These are phyloP conservation scores for Cercospora beticola DNA, from an alignment of 2,329 filamentous ascomycete species.

Conservation along the genomic window DNA sequence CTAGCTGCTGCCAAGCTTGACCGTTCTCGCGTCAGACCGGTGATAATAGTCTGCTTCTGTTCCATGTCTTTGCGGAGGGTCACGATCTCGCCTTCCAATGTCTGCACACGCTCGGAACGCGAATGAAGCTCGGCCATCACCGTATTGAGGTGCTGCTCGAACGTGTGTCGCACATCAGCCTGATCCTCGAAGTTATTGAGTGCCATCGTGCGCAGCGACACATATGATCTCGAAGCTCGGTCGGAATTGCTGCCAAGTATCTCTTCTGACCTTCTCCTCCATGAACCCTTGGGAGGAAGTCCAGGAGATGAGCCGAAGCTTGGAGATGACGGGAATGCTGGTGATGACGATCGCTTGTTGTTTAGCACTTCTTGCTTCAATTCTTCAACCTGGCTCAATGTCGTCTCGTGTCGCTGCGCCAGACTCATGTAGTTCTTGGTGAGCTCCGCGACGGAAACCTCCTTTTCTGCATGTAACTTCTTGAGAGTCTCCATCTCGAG, in stretches of 20 bases:
- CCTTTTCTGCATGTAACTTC: slow-evolving; percentile 70
- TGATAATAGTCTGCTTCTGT: slow-evolving; percentile 92
- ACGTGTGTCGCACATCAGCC: slow-evolving; percentile 84
- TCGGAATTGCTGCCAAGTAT: slow-evolving; percentile 57
- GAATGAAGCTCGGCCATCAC: slow-evolving; percentile 89
- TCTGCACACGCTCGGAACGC: slow-evolving; percentile 84
- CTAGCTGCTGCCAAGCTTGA: slow-evolving; percentile 79
- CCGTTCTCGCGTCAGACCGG: slow-evolving; percentile 86
- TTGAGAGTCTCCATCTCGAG: slow-evolving; percentile 70
- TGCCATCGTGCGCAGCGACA: slow-evolving; percentile 84
- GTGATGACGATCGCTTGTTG: slow-evolving; percentile 45
- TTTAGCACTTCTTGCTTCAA: slow-evolving; percentile 83
- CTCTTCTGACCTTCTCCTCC: slow-evolving; percentile 38
- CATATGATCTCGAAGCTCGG: slow-evolving; percentile 86
- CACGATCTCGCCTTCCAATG: slow-evolving; percentile 80
- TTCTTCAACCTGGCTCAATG: slow-evolving; percentile 82
- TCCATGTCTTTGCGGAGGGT: slow-evolving; percentile 95
- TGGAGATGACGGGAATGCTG: slow-evolving; percentile 26
- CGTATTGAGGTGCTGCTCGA: slow-evolving; percentile 85
- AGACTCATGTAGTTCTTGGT: slow-evolving; percentile 79
- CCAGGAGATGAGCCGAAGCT: slow-evolving; percentile 22
- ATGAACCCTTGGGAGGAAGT: slow-evolving; percentile 60
- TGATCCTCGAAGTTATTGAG: slow-evolving; percentile 78
- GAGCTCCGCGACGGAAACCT: slow-evolving; percentile 70
- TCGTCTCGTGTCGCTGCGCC: slow-evolving; percentile 76